A percentile compares a stretch with the other conserved stretches of the same genome.
Evolutionary conservation across 768 basidiomycete genomes (phyloP).

Genomic region (Hericium rajendrae): DNA sequence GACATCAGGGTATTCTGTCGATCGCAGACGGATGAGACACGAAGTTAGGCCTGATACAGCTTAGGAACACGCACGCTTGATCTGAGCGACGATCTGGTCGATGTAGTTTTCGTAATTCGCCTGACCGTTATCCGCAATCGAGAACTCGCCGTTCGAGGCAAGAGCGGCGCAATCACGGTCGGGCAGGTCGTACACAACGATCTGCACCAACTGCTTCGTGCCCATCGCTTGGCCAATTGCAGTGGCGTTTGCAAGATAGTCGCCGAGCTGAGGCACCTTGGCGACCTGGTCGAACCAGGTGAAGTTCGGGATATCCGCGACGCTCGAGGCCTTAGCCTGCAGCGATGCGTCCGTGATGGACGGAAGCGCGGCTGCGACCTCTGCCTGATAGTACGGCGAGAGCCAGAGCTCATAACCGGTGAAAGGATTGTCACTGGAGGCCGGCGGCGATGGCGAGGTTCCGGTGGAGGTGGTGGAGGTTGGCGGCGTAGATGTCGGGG

Average conservation of each 20-base stretch:
- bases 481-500: conserved; percentile 9
- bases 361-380: conserved; percentile 41
- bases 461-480: conserved; percentile 17
- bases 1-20: conserved; percentile 42
- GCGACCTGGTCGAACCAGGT: conserved; percentile 50
- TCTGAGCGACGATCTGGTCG: conserved; percentile 48
- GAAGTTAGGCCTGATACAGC: neutral
- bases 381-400: conserved; percentile 46
- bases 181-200: conserved; percentile 44
- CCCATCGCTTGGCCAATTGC: conserved; percentile 35
- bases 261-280: conserved; percentile 45
- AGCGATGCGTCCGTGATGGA: conserved; percentile 38
- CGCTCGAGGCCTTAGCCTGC: conserved; percentile 39
- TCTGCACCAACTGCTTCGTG: conserved; percentile 33
- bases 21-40: neutral
- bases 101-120: conserved; percentile 52
- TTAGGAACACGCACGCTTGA: conserved; percentile 30
- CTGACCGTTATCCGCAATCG: conserved; percentile 44
- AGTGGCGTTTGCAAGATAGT: conserved; percentile 45
- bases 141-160: conserved; percentile 60
- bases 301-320: conserved; percentile 54
- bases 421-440: conserved; percentile 44
- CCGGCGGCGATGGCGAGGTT: conserved; percentile 18
- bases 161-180: conserved; percentile 59
- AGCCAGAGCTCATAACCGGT: conserved; percentile 42